Conservation (phyloP, 1,139 yeast genomes). For the Scheffersomyces titani region DNA sequence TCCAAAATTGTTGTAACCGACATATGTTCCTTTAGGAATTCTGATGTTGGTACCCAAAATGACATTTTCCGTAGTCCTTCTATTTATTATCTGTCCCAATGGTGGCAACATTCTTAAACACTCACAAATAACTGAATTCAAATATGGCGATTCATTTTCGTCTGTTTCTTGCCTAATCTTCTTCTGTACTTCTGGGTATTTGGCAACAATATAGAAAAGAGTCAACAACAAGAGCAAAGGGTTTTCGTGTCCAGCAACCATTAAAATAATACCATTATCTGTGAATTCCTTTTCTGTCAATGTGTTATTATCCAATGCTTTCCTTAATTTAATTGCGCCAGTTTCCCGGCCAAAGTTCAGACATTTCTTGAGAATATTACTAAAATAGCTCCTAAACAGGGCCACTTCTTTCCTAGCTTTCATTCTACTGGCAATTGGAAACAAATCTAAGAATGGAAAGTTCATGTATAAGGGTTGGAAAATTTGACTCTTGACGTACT, state of each 20-base stretch:
- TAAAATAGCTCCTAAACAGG: conserved; percentile 38
- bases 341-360: conserved; percentile 18
- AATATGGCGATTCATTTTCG: conserved; percentile 14
- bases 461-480: conserved; percentile 57
- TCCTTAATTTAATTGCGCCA: conserved; percentile 33
- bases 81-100: conserved; percentile 56
- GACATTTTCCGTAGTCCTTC: conserved; percentile 41
- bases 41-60: conserved; percentile 41
- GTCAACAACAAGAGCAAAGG: conserved; percentile 57
- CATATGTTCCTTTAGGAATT: conserved; percentile 56
- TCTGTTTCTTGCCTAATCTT: conserved; percentile 31
- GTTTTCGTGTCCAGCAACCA: conserved; percentile 67
- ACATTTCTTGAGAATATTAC: conserved; percentile 24
- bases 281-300: conserved; percentile 49
- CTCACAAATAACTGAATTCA: conserved; percentile 46
- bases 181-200: conserved; percentile 36
- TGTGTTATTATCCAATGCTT: conserved; percentile 35
- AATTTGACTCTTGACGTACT: conserved; percentile 52
- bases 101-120: conserved; percentile 59
- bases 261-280: conserved; percentile 58
- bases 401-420: conserved; percentile 46
- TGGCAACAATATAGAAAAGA: conserved; percentile 48
- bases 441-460: conserved; percentile 53
- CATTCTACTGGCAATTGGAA: conserved; percentile 52
- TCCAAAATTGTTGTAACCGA: conserved; percentile 60